phyloP scores from a whole-genome alignment of 2,329 filamentous ascomycete genomes.

The Cladosporium austrohemisphaericum region DNA sequence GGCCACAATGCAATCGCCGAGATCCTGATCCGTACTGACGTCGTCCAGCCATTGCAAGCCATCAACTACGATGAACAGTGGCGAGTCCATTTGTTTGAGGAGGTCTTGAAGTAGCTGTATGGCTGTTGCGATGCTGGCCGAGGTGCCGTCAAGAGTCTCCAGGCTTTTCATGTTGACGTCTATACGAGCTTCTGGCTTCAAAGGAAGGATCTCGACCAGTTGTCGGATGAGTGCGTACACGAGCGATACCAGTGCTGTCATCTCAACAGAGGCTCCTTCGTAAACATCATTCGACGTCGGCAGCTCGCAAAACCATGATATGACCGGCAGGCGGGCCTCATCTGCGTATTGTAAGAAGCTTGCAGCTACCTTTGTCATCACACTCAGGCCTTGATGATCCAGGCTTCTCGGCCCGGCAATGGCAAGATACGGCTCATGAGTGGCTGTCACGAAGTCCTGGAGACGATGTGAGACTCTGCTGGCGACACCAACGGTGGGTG shows the following conservation, averaged over 20 bases:
- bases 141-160: background rate
- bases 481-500: background rate
- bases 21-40: conserved; percentile 7
- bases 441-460: background rate
- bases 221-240: conserved; percentile 20
- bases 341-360: conserved; percentile 15
- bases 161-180: conserved; percentile 1
- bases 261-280: conserved; percentile 11
- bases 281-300: background rate
- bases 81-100: background rate
- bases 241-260: conserved; percentile 11
- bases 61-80: conserved; percentile 18
- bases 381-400: background rate
- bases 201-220: conserved; percentile 16
- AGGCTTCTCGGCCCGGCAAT: background rate
- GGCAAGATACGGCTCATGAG: background rate
- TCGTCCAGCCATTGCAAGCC: conserved; percentile 21
- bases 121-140: background rate
- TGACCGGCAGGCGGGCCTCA: conserved; percentile 1
- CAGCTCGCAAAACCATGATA: conserved; percentile 16
- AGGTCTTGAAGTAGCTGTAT: background rate
- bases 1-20: conserved; percentile 2
- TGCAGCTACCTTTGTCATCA: background rate
- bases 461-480: background rate
- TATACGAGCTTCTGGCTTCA: conserved; percentile 1